Evolutionary conservation across 768 basidiomycete genomes (phyloP), one percentile per base, ranked within the genome.

Genomic region (Tephrocybe sp.): DNA sequence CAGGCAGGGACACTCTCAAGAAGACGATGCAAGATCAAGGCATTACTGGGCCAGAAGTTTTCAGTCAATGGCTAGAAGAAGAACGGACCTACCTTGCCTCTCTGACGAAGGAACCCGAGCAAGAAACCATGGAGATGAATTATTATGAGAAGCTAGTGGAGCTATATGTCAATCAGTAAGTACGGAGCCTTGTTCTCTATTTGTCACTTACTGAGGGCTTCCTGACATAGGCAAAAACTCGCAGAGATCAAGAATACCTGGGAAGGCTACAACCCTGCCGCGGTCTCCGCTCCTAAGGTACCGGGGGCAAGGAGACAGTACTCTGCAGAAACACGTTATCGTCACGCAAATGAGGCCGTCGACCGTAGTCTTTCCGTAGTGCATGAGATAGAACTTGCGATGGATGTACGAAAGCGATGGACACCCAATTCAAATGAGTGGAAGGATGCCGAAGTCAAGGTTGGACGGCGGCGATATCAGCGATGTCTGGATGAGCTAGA

Each of bases 401-500:
- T 51, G 11, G 3, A 16, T 1, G 13, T 51, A 0, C 26, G 4
- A 11, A 1, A 30, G 30, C 36, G 36, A 18, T 51, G 44, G 50
- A 45, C 22, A 2, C 25, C 30, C 2, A 16, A 13, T 8, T n/a
- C 24, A 3, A 1, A 8, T 4, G 51, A 60, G 32, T 57, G 57
- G 39, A 48, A 47, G 9, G 40, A 26, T 1, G 49, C 57, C 0
- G 53, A 44, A 4, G 36, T 52, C 9, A 47, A 56, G 27, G 52
- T 58, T 1, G 38, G 11, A 2, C 49, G 39, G 8, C 30, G 58
- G 1, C 26, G 47, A 1, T 57, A 58, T 24, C 54, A 61, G 4
- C 51, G 52, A 21, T 47, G 30, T 13, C 43, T 67, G 2, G 60
- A 68, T 35, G 24, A 36, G 2, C 44, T 63, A 12, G 54, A 67